Conservation (phyloP, 495 filamentous ascomycete genomes). For the Poronia punctata region DNA sequence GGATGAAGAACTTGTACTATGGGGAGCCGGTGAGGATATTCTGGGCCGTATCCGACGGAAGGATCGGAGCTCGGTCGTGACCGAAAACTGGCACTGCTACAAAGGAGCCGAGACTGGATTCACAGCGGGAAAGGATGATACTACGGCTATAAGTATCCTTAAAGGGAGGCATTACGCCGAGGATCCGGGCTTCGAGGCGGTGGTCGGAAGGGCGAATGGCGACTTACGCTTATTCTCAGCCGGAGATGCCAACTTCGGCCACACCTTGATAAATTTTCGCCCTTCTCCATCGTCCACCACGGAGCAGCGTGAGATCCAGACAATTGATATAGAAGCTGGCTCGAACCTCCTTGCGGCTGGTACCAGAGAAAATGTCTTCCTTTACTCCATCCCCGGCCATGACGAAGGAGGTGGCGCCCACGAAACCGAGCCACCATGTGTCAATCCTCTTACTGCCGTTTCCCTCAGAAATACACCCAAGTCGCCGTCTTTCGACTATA, state of each 20-base stretch:
- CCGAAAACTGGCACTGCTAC: conserved; percentile 23
- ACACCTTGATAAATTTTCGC: conserved; percentile 21
- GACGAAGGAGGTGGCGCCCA: not conserved
- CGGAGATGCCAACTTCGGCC: conserved; percentile 27
- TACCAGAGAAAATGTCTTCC: conserved; percentile 23
- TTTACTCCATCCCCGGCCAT: conserved; percentile 19
- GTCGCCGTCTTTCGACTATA: conserved; percentile 13
- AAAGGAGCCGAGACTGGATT: conserved; percentile 23
- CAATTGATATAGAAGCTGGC: conserved; percentile 27
- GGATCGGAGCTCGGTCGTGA: conserved; percentile 4
- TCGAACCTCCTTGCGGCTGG: conserved; percentile 14
- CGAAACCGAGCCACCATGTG: not conserved
- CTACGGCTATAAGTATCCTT: conserved; percentile 31
- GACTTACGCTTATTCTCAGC: conserved; percentile 32
- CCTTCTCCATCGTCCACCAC: conserved; percentile 1
- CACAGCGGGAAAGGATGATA: conserved; percentile 32
- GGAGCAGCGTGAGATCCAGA: conserved; percentile 25
- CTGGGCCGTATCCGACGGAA: conserved; percentile 27
- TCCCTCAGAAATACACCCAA: conserved; percentile 6
- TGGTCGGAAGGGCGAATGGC: conserved; percentile 39
- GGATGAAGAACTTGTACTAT: conserved; percentile 34
- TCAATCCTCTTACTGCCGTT: conserved; percentile 8
- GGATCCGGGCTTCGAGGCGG: conserved; percentile 18
- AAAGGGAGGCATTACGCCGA: conserved; percentile 11
- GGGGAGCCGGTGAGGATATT: conserved; percentile 40